Evolutionary conservation across 805 yeast genomes (phyloP).

Genomic region (Hanseniaspora guilliermondii): DNA sequence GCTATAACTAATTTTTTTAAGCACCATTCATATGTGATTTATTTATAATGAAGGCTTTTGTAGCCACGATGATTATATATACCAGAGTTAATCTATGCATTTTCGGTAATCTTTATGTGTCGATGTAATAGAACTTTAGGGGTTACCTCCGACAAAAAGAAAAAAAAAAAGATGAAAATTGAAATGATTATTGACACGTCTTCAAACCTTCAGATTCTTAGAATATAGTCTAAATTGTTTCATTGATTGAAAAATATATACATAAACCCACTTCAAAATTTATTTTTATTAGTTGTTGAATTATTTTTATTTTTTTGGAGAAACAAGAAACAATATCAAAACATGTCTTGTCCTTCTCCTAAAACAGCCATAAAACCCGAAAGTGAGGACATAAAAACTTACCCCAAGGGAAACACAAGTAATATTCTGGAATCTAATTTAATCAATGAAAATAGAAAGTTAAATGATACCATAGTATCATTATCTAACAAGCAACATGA

Average conservation of each 20-base stretch:
- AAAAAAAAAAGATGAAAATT: not conserved
- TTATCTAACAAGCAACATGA: slow-evolving; percentile 11
- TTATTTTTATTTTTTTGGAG: too few species aligned
- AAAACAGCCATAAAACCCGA: not conserved
- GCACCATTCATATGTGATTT: too few species aligned
- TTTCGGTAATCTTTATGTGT: too few species aligned
- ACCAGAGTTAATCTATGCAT: too few species aligned
- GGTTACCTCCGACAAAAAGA: not conserved
- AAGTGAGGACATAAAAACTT: not conserved
- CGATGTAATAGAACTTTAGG: too few species aligned
- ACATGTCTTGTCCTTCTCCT: slow-evolving; percentile 2
- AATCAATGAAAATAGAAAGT: slow-evolving; percentile 1
- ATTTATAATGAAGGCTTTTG: too few species aligned
- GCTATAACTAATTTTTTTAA: not conserved
- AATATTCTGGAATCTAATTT: not conserved
- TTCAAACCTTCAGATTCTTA: not conserved
- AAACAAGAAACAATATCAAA: not conserved
- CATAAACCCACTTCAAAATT: too few species aligned
- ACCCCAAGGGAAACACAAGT: not conserved
- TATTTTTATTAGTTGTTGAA: too few species aligned
- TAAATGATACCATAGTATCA: slow-evolving; percentile 5
- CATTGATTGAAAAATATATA: not conserved
- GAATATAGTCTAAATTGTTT: not conserved
- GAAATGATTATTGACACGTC: not conserved
- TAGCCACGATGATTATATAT: too few species aligned